Percentiles rank a stretch among this genome's conserved stretches.
phyloP scores from a whole-genome alignment of 2,329 filamentous ascomycete genomes.

The Thyridium curvatum region DNA sequence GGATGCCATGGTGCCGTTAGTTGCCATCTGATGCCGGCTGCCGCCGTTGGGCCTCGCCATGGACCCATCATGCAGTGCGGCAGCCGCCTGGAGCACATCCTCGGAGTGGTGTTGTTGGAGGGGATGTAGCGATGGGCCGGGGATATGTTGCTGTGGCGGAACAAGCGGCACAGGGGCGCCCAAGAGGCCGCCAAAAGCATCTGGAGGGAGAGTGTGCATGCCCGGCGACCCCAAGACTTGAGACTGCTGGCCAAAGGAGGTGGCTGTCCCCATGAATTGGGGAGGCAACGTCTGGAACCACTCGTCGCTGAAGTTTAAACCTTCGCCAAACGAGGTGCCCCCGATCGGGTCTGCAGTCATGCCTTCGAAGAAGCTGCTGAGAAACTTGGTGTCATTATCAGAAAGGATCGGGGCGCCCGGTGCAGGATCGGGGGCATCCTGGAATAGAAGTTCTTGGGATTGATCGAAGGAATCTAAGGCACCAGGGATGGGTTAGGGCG shows the following conservation, averaged over 20 bases:
- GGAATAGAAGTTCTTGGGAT: conserved; percentile 35
- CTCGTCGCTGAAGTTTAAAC: conserved; percentile 40
- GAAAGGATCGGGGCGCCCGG: conserved; percentile 60
- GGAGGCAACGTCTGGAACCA: conserved; percentile 54
- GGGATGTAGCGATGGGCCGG: background rate
- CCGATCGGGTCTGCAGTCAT: conserved; percentile 45
- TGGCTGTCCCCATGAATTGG: conserved; percentile 58
- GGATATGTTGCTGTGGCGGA: no score
- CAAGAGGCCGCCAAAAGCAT: conserved; percentile 11
- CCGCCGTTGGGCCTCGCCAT: conserved; percentile 16
- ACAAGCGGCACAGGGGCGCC: no score
- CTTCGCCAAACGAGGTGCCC: conserved; percentile 43
- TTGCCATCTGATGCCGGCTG: conserved; percentile 13
- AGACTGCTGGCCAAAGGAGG: conserved; percentile 53
- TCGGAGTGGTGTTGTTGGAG: background rate
- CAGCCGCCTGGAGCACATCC: background rate
- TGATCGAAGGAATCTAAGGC: conserved; percentile 38
- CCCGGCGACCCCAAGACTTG: conserved; percentile 17
- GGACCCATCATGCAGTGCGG: conserved; percentile 30
- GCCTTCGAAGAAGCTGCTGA: conserved; percentile 52
- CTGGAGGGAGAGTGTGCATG: conserved; percentile 17
- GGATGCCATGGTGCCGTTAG: conserved; percentile 5
- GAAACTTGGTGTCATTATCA: conserved; percentile 51
- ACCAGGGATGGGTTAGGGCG: conserved; percentile 20
- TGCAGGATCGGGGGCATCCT: conserved; percentile 54